phyloP scores from a whole-genome alignment of 2,329 filamentous ascomycete genomes.

The Trichoderma sp. region DNA sequence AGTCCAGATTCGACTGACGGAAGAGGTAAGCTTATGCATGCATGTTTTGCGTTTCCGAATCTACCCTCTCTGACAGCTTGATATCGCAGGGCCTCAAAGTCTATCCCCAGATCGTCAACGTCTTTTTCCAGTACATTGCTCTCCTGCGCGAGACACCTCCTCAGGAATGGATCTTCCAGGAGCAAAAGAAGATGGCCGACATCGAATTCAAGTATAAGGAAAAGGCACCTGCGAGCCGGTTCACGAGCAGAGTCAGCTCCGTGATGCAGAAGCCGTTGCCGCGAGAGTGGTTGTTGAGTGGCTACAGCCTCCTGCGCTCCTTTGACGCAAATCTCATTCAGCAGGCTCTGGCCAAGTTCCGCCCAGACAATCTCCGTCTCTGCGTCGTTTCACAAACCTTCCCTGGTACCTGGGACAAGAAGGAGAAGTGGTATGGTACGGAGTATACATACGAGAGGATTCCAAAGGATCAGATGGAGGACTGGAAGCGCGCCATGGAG shows the following conservation, averaged over 20 bases:
- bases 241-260: slow-evolving; percentile 80
- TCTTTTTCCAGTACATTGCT: slow-evolving; percentile 88
- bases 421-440: slow-evolving; percentile 97
- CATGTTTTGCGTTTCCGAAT: neutral
- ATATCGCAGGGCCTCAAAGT: slow-evolving; percentile 64
- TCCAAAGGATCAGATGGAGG: slow-evolving; percentile 70
- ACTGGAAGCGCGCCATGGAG: slow-evolving; percentile 66
- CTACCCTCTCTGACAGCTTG: slow-evolving; percentile 12
- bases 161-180: slow-evolving; percentile 90
- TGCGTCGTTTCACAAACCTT: slow-evolving; percentile 80
- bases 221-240: slow-evolving; percentile 85
- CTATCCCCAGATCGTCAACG: slow-evolving; percentile 79
- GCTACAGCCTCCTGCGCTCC: slow-evolving; percentile 71
- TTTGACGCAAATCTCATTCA: slow-evolving; percentile 80
- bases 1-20: slow-evolving; percentile 76
- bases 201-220: slow-evolving; percentile 95
- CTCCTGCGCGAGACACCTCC: slow-evolving; percentile 79
- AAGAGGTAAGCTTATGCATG: slow-evolving; percentile 60
- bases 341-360: slow-evolving; percentile 70
- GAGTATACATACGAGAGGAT: slow-evolving; percentile 87
- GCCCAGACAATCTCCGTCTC: slow-evolving; percentile 87
- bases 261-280: slow-evolving; percentile 91
- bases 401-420: slow-evolving; percentile 81
- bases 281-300: slow-evolving; percentile 85
- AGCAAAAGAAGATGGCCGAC: slow-evolving; percentile 86